Conservation (phyloP, 148 eudicot species). For the Mesembryanthemum crystallinum region DNA sequence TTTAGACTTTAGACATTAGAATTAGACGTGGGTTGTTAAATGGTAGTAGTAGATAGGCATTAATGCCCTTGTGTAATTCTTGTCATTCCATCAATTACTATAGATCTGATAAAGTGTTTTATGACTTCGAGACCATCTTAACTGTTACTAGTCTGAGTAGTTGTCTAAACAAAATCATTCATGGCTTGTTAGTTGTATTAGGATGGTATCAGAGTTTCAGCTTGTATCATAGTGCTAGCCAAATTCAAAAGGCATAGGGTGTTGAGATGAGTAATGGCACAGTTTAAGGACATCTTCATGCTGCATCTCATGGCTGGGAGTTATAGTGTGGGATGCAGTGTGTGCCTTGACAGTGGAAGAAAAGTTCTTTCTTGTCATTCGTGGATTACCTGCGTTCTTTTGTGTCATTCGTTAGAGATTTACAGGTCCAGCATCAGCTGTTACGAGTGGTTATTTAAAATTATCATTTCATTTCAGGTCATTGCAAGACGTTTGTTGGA, state of each 20-base stretch:
- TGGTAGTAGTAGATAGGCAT: too few species aligned
- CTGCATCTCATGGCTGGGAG: neutral
- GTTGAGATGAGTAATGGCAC: too few species aligned
- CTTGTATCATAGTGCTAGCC: neutral
- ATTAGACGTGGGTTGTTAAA: too few species aligned
- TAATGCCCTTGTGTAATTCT: too few species aligned
- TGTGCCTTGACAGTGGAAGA: neutral
- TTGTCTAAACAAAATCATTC: neutral
- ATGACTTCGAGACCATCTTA: too few species aligned
- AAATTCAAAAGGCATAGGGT: neutral
- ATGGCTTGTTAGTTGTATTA: neutral
- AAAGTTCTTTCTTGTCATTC: neutral
- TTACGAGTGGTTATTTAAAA: neutral
- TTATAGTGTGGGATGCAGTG: neutral
- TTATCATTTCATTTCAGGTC: conserved; percentile 44
- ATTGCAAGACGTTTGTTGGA: conserved; percentile 88
- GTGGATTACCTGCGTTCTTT: neutral
- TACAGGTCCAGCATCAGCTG: neutral
- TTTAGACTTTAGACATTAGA: too few species aligned
- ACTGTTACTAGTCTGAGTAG: neutral
- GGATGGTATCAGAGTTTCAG: neutral
- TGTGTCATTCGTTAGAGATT: neutral
- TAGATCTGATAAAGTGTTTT: too few species aligned
- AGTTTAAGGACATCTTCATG: neutral
- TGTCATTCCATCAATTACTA: too few species aligned